Percentiles rank a stretch among this genome's conserved stretches.
phyloP scores from a whole-genome alignment of 2,329 filamentous ascomycete genomes.

The Colletotrichum abscissum region DNA sequence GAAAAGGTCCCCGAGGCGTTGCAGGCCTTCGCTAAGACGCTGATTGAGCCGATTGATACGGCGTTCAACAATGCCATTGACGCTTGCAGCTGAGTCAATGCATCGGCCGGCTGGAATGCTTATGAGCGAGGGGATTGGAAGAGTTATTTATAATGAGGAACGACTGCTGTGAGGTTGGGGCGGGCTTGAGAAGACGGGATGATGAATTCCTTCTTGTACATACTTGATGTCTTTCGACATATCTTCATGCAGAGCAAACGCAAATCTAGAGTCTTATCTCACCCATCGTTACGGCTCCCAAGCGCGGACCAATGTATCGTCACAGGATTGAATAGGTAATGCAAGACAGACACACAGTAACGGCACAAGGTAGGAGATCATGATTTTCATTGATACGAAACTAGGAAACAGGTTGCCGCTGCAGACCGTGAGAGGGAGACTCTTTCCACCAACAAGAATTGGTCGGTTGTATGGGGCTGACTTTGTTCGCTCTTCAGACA shows the following conservation, averaged over 20 bases:
- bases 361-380: not conserved
- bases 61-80: conserved; percentile 52
- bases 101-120: not conserved
- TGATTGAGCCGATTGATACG: conserved; percentile 52
- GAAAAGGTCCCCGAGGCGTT: conserved; percentile 52
- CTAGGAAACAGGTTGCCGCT: conserved; percentile 6
- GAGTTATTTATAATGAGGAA: not conserved
- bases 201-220: not conserved
- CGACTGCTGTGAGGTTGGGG: not conserved
- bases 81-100: conserved; percentile 38
- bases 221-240: not conserved
- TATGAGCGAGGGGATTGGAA: not conserved
- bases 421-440: not conserved
- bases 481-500: not conserved
- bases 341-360: not conserved
- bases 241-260: not conserved
- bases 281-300: not conserved
- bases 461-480: not conserved
- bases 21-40: conserved; percentile 44
- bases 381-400: conserved; percentile 28
- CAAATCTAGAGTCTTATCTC: not conserved
- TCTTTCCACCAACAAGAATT: not conserved
- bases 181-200: not conserved
- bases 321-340: not conserved
- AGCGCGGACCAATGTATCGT: not conserved